A percentile compares a stretch with the other conserved stretches of the same genome.
These are phyloP conservation scores for Pseudozyma tsukubaensis DNA, from an alignment of 1,284 basidiomycete species.

Conservation along the genomic window DNA sequence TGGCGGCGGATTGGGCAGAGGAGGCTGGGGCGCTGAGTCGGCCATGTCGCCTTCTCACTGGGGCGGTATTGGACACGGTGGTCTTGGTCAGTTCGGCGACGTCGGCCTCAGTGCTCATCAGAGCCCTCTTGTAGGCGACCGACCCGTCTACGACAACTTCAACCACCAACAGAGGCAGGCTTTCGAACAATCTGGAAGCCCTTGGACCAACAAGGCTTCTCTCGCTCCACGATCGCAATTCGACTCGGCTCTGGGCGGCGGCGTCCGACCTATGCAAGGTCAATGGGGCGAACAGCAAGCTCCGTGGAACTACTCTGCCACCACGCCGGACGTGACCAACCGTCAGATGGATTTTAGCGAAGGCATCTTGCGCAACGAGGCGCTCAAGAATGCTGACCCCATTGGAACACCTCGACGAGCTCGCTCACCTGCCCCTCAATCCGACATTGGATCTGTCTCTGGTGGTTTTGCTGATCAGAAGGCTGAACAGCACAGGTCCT, in stretches of 20 bases:
- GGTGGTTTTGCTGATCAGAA: constrained; percentile 20
- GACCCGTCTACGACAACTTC: constrained; percentile 38
- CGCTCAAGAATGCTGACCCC: constrained; percentile 37
- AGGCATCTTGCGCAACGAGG: constrained; percentile 31
- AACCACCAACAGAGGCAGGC: constrained; percentile 23
- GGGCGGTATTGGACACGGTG: constrained; percentile 35
- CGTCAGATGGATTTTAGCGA: constrained; percentile 46
- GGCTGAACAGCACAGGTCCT: constrained; percentile 37
- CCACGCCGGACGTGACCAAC: constrained; percentile 38
- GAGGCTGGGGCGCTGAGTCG: constrained; percentile 35
- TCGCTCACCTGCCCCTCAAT: constrained; percentile 43
- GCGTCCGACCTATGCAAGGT: constrained; percentile 23
- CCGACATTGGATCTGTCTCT: constrained; percentile 6
- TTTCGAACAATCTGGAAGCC: constrained; percentile 35
- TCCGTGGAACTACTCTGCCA: constrained; percentile 31
- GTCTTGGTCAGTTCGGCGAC: constrained; percentile 41
- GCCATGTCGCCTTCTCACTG: constrained; percentile 39
- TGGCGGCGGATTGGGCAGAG: constrained; percentile 29
- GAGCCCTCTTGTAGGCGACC: constrained; percentile 38
- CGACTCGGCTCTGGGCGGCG: constrained; percentile 15
- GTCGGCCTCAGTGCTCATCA: constrained; percentile 37
- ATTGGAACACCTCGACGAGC: constrained; percentile 52
- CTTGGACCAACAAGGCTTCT: constrained; percentile 43
- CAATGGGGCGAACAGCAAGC: constrained; percentile 47
- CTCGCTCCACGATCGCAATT: constrained; percentile 42